These are phyloP conservation scores for Phytophthora idaei DNA, from an alignment of 352 stramenopile species.

Conservation along the genomic window DNA sequence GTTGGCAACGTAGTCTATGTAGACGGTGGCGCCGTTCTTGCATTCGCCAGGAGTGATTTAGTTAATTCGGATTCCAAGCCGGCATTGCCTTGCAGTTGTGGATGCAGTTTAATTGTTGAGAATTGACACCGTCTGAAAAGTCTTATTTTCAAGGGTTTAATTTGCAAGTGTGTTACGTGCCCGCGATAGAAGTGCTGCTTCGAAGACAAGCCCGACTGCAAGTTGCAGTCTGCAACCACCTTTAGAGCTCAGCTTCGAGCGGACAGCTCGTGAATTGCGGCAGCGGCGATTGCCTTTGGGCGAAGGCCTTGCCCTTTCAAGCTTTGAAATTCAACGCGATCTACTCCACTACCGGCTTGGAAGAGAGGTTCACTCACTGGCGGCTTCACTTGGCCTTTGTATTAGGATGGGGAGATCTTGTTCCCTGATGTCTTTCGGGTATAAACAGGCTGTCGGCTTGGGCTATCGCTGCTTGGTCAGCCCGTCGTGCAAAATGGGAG, in stretches of 20 bases:
- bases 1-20: too few relatives aligned
- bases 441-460: constrained; percentile 3
- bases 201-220: not conserved
- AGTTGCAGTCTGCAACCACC: too few relatives aligned
- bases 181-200: not conserved
- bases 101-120: too few relatives aligned
- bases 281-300: not conserved
- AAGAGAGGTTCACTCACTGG: constrained; percentile 9
- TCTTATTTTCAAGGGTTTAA: constrained; percentile 11
- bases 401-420: constrained; percentile 20
- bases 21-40: not conserved
- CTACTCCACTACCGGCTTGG: constrained; percentile 7
- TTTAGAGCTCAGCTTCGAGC: too few relatives aligned
- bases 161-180: not conserved
- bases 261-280: not conserved
- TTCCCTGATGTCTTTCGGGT: constrained; percentile 3
- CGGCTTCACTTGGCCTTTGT: constrained; percentile 18
- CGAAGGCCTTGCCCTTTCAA: too few relatives aligned
- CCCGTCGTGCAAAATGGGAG: not conserved
- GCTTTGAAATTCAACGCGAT: not conserved
- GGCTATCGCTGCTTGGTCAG: not conserved
- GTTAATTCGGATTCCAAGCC: too few relatives aligned
- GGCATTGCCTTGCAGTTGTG: too few relatives aligned
- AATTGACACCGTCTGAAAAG: too few relatives aligned
- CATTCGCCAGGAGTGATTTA: not conserved